Evolutionary conservation across 1,139 yeast genomes (phyloP).

Genomic region (Lodderomyces orthopsilosis): DNA sequence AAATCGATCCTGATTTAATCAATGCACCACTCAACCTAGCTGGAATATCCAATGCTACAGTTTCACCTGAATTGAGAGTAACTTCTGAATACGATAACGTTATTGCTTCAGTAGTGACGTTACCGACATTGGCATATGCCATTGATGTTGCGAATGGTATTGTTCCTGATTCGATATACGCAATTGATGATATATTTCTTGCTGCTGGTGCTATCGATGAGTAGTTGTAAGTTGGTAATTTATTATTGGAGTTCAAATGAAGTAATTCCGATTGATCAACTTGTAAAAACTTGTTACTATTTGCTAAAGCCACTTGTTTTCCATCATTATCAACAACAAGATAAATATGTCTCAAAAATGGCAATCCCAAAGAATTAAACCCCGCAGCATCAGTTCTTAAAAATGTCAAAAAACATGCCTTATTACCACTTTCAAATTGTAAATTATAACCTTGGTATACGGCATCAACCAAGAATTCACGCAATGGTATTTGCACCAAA

Average conservation of each 20-base stretch:
- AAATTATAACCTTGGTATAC: slow-evolving; percentile 27
- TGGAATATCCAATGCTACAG: slow-evolving; percentile 27
- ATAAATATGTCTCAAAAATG: slow-evolving; percentile 56
- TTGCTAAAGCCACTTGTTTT: slow-evolving; percentile 49
- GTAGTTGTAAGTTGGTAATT: not conserved
- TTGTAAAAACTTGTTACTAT: slow-evolving; percentile 17
- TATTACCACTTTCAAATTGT: slow-evolving; percentile 50
- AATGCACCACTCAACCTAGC: slow-evolving; percentile 34
- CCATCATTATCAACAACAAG: slow-evolving; percentile 69
- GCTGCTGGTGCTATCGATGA: not conserved
- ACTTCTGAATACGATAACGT: slow-evolving; percentile 15
- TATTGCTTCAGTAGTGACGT: not conserved
- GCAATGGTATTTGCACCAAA: slow-evolving; percentile 51
- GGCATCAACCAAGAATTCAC: slow-evolving; percentile 47
- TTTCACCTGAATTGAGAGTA: slow-evolving; percentile 12
- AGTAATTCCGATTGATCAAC: slow-evolving; percentile 7
- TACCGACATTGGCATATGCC: slow-evolving; percentile 2
- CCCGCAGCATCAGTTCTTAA: slow-evolving; percentile 52
- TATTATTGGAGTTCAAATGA: not conserved
- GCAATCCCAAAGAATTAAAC: slow-evolving; percentile 57
- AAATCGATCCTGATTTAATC: slow-evolving; percentile 33
- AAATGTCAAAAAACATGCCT: slow-evolving; percentile 61
- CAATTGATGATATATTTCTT: slow-evolving; percentile 19
- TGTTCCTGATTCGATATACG: slow-evolving; percentile 25
- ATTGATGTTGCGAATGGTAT: slow-evolving; percentile 39